Evolutionary conservation across 768 basidiomycete genomes (phyloP), one percentile per base, ranked within the genome.

Genomic region (Saitozyma podzolica): DNA sequence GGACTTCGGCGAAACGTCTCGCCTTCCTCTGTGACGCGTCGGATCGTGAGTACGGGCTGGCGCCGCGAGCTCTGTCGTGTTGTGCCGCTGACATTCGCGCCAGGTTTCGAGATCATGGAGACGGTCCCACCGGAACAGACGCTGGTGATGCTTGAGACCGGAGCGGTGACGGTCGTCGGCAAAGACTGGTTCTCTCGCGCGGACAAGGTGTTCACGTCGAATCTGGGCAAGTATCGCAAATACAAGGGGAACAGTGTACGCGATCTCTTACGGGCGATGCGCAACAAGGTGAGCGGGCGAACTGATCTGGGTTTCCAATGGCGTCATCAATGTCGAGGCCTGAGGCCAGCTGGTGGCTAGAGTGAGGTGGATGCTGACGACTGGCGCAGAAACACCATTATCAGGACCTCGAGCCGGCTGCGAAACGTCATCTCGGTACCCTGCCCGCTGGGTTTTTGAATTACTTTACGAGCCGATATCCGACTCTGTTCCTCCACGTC

Each of bases 21-120:
- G 87, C 85, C 55, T 99, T 99, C 84, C 83, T 99, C n/a, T 94
- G 95, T 79, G 96, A 98, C 66, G 91, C 93, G 0, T 96, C 93
- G 0, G 95, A 98, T 80, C 86, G 94, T 77, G 56, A 72, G 76
- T 69, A 8, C 13, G 49, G 7, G 8, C 40, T 17, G 5, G 8
- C 20, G 50, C 6, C 19, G 42, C 9, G 17, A 29, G 19, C 40
- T 39, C 13, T 39, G 50, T 1, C 19, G 42, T n/a, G 17, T 20
- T 10, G 47, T 39, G 17, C 39, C 29, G 51, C 62, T 64, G 61
- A 68, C 45, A 9, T 41, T 8, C 9, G 17, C 42, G 73, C 29
- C 29, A 29, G 73, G 75, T 6, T 99, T 98, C 78, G 96, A 98
- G 80, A 93, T 93, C 76, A 95, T 98, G 92, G 90, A 88, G 68